Conservation (phyloP, 1,284 basidiomycete species). For the Vanrija pseudolonga region DNA sequence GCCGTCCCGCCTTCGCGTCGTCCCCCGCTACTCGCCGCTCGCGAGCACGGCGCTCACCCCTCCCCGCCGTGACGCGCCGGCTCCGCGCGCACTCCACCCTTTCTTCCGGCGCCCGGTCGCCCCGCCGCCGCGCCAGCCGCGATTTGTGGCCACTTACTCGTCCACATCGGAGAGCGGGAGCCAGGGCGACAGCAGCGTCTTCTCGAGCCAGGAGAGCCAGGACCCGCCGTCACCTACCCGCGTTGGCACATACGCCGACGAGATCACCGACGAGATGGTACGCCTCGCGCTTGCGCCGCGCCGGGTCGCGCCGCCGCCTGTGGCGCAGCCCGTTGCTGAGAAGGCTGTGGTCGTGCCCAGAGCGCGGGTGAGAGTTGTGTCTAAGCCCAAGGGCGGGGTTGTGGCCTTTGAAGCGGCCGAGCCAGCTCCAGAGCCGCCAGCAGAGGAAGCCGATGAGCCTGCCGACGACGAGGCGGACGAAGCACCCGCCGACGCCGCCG, state of each 20-base stretch:
- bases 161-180: slow-evolving; percentile 3
- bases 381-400: not conserved
- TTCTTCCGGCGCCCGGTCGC: slow-evolving; percentile 5
- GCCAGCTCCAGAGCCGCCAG: no score
- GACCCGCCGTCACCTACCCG: no score
- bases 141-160: slow-evolving; percentile 2
- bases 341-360: not conserved
- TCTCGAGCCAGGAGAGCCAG: no score
- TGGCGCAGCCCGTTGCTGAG: not conserved
- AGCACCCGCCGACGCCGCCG: not conserved
- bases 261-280: no score
- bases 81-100: slow-evolving; percentile 1
- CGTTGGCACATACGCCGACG: no score
- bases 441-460: not conserved
- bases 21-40: slow-evolving; percentile 13
- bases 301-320: no score
- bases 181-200: not conserved
- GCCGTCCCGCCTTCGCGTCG: slow-evolving; percentile 3
- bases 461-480: not conserved
- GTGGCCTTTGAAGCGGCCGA: no score
- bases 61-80: not conserved
- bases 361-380: not conserved
- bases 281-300: no score
- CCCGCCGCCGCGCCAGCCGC: not conserved
- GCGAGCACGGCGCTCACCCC: not conserved